phyloP scores from a whole-genome alignment of 179 eudicot species.

The Drosera spatulata region DNA sequence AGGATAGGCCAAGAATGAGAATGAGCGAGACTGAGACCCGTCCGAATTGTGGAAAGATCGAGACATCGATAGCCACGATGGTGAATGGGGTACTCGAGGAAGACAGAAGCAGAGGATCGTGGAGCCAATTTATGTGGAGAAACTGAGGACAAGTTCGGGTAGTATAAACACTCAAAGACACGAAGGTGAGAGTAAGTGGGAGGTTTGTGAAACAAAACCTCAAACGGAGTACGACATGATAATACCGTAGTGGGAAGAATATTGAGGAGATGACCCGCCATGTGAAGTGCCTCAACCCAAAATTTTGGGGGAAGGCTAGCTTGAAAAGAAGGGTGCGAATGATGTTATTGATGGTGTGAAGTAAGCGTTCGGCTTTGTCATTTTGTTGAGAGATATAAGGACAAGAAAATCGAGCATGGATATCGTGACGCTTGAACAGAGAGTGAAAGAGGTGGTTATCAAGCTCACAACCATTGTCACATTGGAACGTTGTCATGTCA shows the following conservation, averaged over 20 bases:
- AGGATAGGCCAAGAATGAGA: not conserved
- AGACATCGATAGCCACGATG: constrained; percentile 5
- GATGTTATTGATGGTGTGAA: constrained; percentile 4
- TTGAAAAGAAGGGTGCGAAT: constrained; percentile 1
- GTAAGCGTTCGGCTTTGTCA: constrained; percentile 5
- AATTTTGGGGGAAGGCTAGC: constrained; percentile 5
- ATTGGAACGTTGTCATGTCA: not conserved
- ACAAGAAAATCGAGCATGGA: constrained; percentile 6
- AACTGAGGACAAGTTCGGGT: constrained; percentile 5
- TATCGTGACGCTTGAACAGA: not conserved
- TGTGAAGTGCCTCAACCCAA: constrained; percentile 2
- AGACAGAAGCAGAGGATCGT: constrained; percentile 7
- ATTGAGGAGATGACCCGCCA: constrained; percentile 7
- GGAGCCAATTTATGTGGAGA: constrained; percentile 7
- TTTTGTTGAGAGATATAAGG: constrained; percentile 7
- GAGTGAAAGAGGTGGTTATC: not conserved
- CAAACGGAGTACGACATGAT: constrained; percentile 1
- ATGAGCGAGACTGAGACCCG: not conserved
- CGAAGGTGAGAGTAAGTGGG: constrained; percentile 6
- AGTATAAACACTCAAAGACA: constrained; percentile 6
- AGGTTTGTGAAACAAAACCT: not conserved
- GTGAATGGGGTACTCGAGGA: constrained; percentile 1
- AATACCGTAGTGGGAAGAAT: constrained; percentile 1
- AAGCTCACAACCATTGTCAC: not conserved
- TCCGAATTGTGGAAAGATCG: not conserved